Evolutionary conservation across 108 stramenopile species (phyloP), one percentile per base, ranked within the genome.

Genomic region (Pseudonitzschia multiseries): DNA sequence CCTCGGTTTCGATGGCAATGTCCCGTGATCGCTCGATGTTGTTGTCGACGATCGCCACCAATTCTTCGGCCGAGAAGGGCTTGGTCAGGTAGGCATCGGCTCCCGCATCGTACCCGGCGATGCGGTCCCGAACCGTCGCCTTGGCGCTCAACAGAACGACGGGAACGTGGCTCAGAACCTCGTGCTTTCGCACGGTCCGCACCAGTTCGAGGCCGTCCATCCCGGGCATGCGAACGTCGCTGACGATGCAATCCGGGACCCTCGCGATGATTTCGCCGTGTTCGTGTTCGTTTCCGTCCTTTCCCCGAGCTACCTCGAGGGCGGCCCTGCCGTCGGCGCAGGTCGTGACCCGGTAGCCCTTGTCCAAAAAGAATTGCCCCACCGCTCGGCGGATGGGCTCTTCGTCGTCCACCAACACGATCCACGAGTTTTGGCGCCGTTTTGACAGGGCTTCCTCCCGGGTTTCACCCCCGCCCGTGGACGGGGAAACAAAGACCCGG

Each of bases 1-100:
- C 42, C 22, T 22, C 70, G 20, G 65, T 33, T 31, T 73, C 69
- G 13, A 72, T 65, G 41, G 72, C 69, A 18, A 67, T 42, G 32
- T 62, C 77, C 46, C 76, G 72, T 10, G 72, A 72, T 69, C 82
- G 70, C 69, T 48, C 71, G 4, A 86, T 83, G 65, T 70, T 53
- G 54, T 79, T 84, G 69, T 96, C 89, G 27, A 94, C 59, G 28
- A 96, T 83, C 13, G 83, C 82, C 13, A 94, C 41, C 32, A 96
- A 71, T 68, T 96, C 95, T 27, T 91, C 89, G 29, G 90, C 90
- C 71, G 93, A 84, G 69, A 96, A 93, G 28, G 95, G 95, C 75
- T 94, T 96, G 29, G 89, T 79, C 29, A 96, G 52, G 68, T 93
- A 96, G 17, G 87, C 93, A 86, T 93, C 92, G 13, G 91, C 89